Percentiles rank a stretch among this genome's conserved stretches.
These are phyloP conservation scores for Barnettozyma pratensis DNA, from an alignment of 805 yeast species.

Conservation along the genomic window DNA sequence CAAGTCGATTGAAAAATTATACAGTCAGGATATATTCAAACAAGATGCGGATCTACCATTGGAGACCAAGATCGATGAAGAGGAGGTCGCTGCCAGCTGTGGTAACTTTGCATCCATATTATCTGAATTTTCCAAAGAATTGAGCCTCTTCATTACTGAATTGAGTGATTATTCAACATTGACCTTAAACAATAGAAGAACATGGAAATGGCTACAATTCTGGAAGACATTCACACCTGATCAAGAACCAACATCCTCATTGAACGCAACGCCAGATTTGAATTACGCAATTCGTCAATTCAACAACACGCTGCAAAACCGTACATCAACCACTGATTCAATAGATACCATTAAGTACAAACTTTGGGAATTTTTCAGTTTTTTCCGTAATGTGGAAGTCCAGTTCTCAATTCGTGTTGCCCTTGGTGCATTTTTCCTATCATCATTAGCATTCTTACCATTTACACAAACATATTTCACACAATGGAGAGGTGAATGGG, in stretches of 20 bases:
- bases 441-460: constrained; percentile 63
- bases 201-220: constrained; percentile 50
- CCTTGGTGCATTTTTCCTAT: constrained; percentile 62
- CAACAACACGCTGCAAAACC: constrained; percentile 23
- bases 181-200: constrained; percentile 7
- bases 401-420: constrained; percentile 80
- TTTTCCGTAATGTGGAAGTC: constrained; percentile 59
- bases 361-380: constrained; percentile 46
- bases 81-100: constrained; percentile 79
- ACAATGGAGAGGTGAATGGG: constrained; percentile 81
- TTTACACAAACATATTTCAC: constrained; percentile 47
- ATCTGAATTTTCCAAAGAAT: constrained; percentile 56
- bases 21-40: constrained; percentile 29
- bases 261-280: constrained; percentile 11
- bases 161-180: constrained; percentile 34
- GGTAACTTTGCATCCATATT: constrained; percentile 70
- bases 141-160: constrained; percentile 41
- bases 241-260: not conserved
- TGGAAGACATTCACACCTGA: constrained; percentile 32
- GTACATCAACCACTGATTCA: constrained; percentile 13
- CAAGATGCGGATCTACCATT: constrained; percentile 3
- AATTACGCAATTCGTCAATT: constrained; percentile 12
- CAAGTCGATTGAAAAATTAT: constrained; percentile 52
- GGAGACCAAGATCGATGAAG: constrained; percentile 54
- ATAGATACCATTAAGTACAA: constrained; percentile 24